Percentiles rank a stretch among this genome's conserved stretches.
phyloP scores from a whole-genome alignment of 139 green algal species.

The Picochlorum sp. region DNA sequence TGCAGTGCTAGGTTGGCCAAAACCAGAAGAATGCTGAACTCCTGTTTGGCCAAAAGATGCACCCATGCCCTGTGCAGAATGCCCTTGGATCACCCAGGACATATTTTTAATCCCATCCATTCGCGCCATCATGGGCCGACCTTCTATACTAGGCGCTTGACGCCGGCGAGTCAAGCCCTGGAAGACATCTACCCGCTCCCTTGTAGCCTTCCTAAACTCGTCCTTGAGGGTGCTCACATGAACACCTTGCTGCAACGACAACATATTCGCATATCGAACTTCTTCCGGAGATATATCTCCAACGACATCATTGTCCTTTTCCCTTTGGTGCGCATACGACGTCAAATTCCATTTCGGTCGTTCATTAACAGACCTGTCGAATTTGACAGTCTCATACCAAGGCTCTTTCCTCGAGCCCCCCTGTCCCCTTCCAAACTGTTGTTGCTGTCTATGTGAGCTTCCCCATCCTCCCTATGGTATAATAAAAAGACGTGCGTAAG shows the following conservation, averaged over 20 bases:
- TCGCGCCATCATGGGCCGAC: slow-evolving; percentile 1
- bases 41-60: too few relatives aligned
- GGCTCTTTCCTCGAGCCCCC: background rate
- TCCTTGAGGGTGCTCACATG: slow-evolving; percentile 4
- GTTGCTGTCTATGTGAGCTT: too few relatives aligned
- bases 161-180: slow-evolving; percentile 11
- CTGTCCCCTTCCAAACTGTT: background rate
- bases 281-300: slow-evolving; percentile 48
- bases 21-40: too few relatives aligned
- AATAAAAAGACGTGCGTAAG: too few relatives aligned
- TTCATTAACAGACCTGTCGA: slow-evolving; percentile 30
- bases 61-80: too few relatives aligned
- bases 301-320: slow-evolving; percentile 34
- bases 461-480: too few relatives aligned
- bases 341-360: slow-evolving; percentile 39
- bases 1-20: too few relatives aligned
- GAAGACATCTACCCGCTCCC: slow-evolving; percentile 16
- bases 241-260: background rate
- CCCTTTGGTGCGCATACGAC: slow-evolving; percentile 42
- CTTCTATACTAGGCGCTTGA: slow-evolving; percentile 18
- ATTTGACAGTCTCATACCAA: slow-evolving; percentile 27
- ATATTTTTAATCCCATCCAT: slow-evolving; percentile 1
- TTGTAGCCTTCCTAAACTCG: slow-evolving; percentile 18
- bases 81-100: background rate
- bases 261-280: slow-evolving; percentile 27